A percentile compares a stretch with the other conserved stretches of the same genome.
These are phyloP conservation scores for Sporothrix pseudoabietina DNA, from an alignment of 2,329 filamentous ascomycete species.

Conservation along the genomic window DNA sequence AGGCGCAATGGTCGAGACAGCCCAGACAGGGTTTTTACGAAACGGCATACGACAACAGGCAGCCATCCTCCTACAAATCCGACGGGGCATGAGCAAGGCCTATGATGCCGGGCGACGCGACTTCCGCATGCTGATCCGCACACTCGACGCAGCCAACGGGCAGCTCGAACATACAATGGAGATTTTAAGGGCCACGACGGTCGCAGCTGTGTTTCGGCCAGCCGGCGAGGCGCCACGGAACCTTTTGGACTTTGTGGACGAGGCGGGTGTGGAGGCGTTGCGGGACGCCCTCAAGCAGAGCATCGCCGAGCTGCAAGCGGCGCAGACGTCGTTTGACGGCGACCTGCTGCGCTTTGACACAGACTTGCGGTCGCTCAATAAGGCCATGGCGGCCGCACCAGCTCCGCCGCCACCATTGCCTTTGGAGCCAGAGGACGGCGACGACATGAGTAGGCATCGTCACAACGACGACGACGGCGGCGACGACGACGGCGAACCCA, in stretches of 20 bases:
- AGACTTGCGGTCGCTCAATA: constrained; percentile 67
- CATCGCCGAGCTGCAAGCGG: constrained; percentile 69
- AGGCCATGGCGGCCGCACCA: constrained; percentile 53
- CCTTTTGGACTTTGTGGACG: constrained; percentile 76
- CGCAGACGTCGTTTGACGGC: constrained; percentile 73
- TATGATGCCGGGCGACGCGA: constrained; percentile 62
- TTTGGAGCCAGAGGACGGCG: background rate
- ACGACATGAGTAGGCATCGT: background rate
- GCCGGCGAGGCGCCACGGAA: constrained; percentile 60
- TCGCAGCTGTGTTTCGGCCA: constrained; percentile 66
- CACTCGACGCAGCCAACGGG: constrained; percentile 67
- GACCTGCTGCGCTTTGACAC: constrained; percentile 75
- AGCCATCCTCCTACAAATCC: constrained; percentile 54
- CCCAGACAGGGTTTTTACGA: constrained; percentile 68
- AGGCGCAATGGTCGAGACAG: constrained; percentile 72
- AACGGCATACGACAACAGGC: constrained; percentile 62
- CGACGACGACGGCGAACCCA: background rate
- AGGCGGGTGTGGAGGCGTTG: constrained; percentile 66
- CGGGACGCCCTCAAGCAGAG: constrained; percentile 67
- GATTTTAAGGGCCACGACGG: constrained; percentile 63
- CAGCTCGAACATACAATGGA: constrained; percentile 68
- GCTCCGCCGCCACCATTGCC: constrained; percentile 38
- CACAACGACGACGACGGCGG: background rate
- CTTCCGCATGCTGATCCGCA: constrained; percentile 62
- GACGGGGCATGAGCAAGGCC: constrained; percentile 55